phyloP scores from a whole-genome alignment of 768 basidiomycete genomes.

The Lactarius sanguifluus region DNA sequence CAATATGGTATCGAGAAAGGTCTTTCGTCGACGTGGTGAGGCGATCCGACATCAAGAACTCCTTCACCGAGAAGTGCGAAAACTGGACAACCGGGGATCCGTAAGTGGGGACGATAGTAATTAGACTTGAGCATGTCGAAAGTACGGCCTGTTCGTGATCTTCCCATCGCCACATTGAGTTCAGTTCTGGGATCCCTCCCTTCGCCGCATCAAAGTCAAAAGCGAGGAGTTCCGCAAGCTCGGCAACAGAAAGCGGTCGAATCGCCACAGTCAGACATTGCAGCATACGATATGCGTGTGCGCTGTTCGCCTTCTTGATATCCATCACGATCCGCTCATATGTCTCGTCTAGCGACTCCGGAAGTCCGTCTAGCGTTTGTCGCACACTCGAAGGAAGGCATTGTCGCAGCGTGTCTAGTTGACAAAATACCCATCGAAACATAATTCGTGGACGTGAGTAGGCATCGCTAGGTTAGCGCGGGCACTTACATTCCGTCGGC shows the following conservation, averaged over 20 bases:
- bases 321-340: not conserved
- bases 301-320: not conserved
- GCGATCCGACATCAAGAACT: not conserved
- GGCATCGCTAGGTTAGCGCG: not conserved
- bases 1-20: not conserved
- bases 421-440: not conserved
- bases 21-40: not conserved
- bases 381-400: not conserved
- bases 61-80: not conserved
- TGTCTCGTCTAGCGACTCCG: not conserved
- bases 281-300: not conserved
- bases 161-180: not conserved
- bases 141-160: not conserved
- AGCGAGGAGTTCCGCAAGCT: not conserved
- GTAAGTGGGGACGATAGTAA: not conserved
- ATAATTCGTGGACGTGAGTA: not conserved
- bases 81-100: not conserved
- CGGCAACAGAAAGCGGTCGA: not conserved
- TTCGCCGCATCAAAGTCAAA: not conserved
- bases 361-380: not conserved
- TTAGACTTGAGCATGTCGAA: not conserved
- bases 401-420: not conserved
- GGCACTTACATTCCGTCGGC: not conserved
- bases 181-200: not conserved
- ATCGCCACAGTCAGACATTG: not conserved